Percentiles rank a stretch among this genome's conserved stretches.
phyloP scores from a whole-genome alignment of 2,329 filamentous ascomycete species.

The Pseudocercospora eumusae region DNA sequence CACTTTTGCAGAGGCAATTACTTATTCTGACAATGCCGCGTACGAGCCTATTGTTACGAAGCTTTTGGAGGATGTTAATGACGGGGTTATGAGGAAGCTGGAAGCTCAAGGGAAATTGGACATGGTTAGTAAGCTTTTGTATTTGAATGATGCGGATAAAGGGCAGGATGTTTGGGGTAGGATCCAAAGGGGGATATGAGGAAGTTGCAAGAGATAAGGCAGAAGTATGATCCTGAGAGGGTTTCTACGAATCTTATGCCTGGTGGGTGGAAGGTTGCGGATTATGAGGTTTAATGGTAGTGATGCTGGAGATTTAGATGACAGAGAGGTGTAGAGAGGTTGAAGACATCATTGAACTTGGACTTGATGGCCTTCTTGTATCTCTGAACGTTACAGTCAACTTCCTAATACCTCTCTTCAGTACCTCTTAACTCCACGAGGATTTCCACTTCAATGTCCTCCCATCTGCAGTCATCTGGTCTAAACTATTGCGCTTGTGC shows the following conservation, averaged over 20 bases:
- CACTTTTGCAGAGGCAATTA: neutral
- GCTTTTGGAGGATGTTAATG: neutral
- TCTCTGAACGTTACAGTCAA: no score
- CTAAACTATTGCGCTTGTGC: no score
- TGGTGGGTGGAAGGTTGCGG: conserved; percentile 5
- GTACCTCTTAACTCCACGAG: no score
- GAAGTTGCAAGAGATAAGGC: conserved; percentile 9
- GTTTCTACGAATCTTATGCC: conserved; percentile 9
- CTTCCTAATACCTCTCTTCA: no score
- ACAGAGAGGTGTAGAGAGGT: no score
- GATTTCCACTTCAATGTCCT: no score
- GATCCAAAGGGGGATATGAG: conserved; percentile 12
- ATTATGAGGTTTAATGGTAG: neutral
- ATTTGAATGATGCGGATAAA: conserved; percentile 12
- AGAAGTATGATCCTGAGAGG: conserved; percentile 6
- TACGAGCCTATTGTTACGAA: conserved; percentile 1
- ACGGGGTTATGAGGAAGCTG: neutral
- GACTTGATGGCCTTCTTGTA: no score
- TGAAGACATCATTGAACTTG: no score
- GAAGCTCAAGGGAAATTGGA: neutral
- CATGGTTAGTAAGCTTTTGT: conserved; percentile 1
- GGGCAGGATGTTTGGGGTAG: conserved; percentile 10
- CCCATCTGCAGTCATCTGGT: no score
- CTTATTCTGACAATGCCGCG: neutral
- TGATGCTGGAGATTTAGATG: neutral